phyloP scores from a whole-genome alignment of 805 yeast genomes.

The Scheffersomyces lignosus region DNA sequence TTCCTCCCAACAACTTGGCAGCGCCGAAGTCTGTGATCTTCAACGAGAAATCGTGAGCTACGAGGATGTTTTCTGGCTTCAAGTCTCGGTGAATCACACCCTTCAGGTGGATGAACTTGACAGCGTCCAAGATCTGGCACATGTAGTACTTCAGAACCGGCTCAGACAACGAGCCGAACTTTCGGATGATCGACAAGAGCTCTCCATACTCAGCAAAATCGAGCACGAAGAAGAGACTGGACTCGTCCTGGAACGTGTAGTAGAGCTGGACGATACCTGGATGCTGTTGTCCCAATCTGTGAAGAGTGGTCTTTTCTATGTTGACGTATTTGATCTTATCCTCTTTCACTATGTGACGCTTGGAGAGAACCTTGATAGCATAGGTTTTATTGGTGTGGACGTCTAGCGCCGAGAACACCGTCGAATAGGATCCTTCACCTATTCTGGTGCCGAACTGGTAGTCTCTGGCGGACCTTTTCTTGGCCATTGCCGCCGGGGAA shows the following conservation, averaged over 20 bases:
- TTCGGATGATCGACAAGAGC: constrained; percentile 72
- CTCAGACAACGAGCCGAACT: constrained; percentile 76
- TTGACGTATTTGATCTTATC: constrained; percentile 94
- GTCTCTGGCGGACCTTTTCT: constrained; percentile 67
- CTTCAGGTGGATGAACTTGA: constrained; percentile 81
- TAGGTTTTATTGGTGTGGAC: constrained; percentile 69
- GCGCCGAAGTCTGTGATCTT: constrained; percentile 98
- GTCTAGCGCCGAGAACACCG: constrained; percentile 86
- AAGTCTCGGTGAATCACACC: constrained; percentile 93
- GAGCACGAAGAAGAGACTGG: constrained; percentile 83
- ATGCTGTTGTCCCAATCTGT: constrained; percentile 79
- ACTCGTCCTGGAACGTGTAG: constrained; percentile 93
- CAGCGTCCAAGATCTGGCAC: constrained; percentile 86
- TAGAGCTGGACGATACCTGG: constrained; percentile 92
- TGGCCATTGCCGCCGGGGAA: constrained; percentile 7
- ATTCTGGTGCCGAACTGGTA: constrained; percentile 84
- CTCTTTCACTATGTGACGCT: constrained; percentile 90
- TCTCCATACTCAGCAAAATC: constrained; percentile 98
- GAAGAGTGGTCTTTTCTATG: constrained; percentile 88
- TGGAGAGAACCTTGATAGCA: constrained; percentile 90
- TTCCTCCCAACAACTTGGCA: constrained; percentile 66
- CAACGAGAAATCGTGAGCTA: constrained; percentile 81
- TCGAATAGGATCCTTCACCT: constrained; percentile 96
- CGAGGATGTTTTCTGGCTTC: constrained; percentile 89
- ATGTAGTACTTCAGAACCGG: constrained; percentile 75